Percentiles rank a stretch among this genome's conserved stretches.
Evolutionary conservation across 2,329 filamentous ascomycete species (phyloP).

Genomic region (Trichoderma sp.): DNA sequence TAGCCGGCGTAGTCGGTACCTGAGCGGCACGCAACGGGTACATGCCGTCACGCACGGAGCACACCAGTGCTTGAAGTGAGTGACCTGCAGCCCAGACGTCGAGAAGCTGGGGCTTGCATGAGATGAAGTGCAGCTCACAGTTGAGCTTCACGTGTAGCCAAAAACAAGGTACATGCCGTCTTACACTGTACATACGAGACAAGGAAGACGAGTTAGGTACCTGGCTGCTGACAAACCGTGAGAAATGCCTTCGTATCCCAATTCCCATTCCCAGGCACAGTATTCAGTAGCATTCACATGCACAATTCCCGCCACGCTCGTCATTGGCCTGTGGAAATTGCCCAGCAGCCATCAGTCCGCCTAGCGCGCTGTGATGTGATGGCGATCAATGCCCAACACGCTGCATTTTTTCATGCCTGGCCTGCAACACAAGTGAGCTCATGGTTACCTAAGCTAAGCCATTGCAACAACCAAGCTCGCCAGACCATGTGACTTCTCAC

Average conservation of each 20-base stretch:
- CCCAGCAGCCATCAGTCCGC: background rate
- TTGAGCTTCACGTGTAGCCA: background rate
- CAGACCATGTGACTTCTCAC: conserved; percentile 25
- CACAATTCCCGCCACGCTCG: background rate
- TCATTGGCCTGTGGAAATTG: conserved; percentile 18
- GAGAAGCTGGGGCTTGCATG: conserved; percentile 11
- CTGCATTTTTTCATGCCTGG: background rate
- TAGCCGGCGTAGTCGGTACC: background rate
- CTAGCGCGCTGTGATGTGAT: background rate
- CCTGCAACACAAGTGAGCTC: background rate
- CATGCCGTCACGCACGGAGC: background rate
- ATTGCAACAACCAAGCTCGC: background rate
- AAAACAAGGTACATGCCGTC: background rate
- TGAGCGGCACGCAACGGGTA: background rate
- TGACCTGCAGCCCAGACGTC: background rate
- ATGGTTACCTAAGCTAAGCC: background rate
- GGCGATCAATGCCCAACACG: conserved; percentile 8
- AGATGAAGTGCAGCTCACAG: background rate
- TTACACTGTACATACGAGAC: background rate
- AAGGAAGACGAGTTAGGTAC: background rate
- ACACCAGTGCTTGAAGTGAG: background rate
- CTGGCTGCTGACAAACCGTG: background rate
- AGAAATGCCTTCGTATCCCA: background rate
- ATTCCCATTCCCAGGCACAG: background rate
- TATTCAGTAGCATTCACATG: background rate